Evolutionary conservation across 176 grass and related monocot genomes (phyloP).

Genomic region (Eremochloa ophiuroides): DNA sequence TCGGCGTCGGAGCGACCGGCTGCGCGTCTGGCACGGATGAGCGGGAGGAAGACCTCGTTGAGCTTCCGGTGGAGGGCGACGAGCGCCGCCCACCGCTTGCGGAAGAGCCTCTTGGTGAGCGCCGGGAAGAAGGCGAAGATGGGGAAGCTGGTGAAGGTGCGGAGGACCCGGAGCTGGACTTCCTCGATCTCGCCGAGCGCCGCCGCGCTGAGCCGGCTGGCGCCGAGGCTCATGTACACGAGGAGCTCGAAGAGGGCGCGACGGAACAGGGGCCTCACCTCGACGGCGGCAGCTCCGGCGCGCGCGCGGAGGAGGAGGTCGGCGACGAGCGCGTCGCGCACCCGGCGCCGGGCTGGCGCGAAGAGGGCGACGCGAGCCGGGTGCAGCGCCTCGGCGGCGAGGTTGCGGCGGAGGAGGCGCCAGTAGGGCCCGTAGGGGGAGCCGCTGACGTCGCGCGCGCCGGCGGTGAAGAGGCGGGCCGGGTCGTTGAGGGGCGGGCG

Average conservation of each 20-base stretch:
- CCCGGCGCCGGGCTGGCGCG: slow-evolving; percentile 4
- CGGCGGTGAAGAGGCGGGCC: not conserved
- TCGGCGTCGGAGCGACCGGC: too few species aligned
- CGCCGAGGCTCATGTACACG: slow-evolving; percentile 55
- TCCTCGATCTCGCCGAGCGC: slow-evolving; percentile 33
- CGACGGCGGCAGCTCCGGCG: not conserved
- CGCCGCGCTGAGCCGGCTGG: not conserved
- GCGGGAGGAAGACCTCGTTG: not conserved
- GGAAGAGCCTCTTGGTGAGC: not conserved
- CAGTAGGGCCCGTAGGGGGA: slow-evolving; percentile 39
- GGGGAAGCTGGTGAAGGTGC: not conserved
- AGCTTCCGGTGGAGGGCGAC: not conserved
- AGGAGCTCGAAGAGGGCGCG: slow-evolving; percentile 51
- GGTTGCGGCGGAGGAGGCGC: slow-evolving; percentile 46
- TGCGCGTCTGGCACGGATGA: not conserved
- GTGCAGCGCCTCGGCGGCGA: slow-evolving; percentile 36
- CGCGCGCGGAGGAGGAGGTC: not conserved
- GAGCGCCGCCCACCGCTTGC: not conserved
- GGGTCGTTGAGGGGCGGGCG: not conserved
- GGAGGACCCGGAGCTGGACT: not conserved
- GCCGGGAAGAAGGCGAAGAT: not conserved
- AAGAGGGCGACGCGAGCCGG: slow-evolving; percentile 5
- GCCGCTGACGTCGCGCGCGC: slow-evolving; percentile 34
- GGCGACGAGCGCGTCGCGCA: slow-evolving; percentile 25
- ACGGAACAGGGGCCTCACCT: not conserved